These are phyloP conservation scores for Tolypocladium amazonense DNA, from an alignment of 2,329 filamentous ascomycete genomes.

Conservation along the genomic window DNA sequence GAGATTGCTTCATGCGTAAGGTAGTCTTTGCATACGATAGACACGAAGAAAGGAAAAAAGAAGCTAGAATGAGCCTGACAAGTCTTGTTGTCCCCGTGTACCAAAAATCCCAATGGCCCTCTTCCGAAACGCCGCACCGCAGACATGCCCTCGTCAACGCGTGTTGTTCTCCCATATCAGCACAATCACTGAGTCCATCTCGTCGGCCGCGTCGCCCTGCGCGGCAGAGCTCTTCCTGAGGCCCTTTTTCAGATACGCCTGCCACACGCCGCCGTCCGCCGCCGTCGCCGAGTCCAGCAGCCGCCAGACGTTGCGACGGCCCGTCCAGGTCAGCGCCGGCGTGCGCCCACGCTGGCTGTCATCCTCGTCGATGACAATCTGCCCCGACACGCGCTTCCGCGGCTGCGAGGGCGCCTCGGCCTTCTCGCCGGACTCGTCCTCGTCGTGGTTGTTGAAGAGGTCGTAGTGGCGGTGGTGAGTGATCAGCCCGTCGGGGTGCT, in stretches of 20 bases:
- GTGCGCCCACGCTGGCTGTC: conserved; percentile 9
- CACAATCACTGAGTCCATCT: conserved; percentile 28
- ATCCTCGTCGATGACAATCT: conserved; percentile 20
- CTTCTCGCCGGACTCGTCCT: conserved; percentile 1
- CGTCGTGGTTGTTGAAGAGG: background rate
- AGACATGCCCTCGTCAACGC: background rate
- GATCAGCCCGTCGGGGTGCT: conserved; percentile 26
- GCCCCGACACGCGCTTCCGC: conserved; percentile 10
- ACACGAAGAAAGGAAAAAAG: background rate
- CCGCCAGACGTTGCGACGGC: conserved; percentile 26
- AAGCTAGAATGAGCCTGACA: background rate
- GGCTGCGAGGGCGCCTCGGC: conserved; percentile 5
- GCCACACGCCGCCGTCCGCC: conserved; percentile 29
- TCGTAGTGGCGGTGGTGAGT: background rate
- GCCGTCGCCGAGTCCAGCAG: conserved; percentile 27
- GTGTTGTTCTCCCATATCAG: conserved; percentile 25
- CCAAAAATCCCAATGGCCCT: background rate
- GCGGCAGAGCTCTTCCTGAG: conserved; percentile 6
- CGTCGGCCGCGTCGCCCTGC: conserved; percentile 11
- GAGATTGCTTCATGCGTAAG: background rate
- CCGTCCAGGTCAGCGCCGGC: conserved; percentile 22
- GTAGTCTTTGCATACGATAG: background rate
- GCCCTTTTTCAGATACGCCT: conserved; percentile 31
- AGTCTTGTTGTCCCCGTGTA: background rate
- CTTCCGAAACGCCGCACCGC: background rate